Conservation (phyloP, 148 eudicot species). For the Diospyros kaki region DNA sequence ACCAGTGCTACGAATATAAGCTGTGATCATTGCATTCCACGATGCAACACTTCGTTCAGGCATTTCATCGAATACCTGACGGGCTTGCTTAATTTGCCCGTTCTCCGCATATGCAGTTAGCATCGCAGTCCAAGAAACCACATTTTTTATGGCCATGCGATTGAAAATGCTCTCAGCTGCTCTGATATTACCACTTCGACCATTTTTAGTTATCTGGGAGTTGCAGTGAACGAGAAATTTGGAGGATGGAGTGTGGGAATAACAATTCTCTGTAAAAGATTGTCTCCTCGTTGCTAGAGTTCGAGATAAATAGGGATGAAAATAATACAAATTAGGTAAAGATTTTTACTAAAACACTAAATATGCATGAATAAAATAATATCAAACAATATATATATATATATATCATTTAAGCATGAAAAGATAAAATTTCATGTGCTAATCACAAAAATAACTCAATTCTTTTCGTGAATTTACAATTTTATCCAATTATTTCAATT, state of each 20-base stretch:
- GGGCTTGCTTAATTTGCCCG: constrained; percentile 38
- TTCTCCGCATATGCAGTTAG: constrained; percentile 40
- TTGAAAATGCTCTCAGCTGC: constrained; percentile 45
- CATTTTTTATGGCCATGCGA: constrained; percentile 34
- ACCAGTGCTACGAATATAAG: constrained; percentile 23
- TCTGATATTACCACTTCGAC: constrained; percentile 39
- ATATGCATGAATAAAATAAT: no score
- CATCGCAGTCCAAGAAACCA: constrained; percentile 56
- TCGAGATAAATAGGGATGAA: no score
- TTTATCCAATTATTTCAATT: no score
- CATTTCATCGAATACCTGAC: constrained; percentile 58
- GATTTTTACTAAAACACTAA: no score
- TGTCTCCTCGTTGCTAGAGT: no score
- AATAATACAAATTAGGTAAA: no score
- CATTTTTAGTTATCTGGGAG: constrained; percentile 47
- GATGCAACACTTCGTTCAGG: constrained; percentile 46
- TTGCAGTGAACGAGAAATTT: constrained; percentile 29
- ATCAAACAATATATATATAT: no score
- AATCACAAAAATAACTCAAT: no score
- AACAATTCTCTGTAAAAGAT: no score
- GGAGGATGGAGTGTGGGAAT: not conserved
- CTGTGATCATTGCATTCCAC: constrained; percentile 69
- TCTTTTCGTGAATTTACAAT: no score
- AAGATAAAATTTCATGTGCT: no score
- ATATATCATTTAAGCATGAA: no score